Conservation (phyloP, 352 stramenopile genomes). For the Pythium myriotylum region DNA sequence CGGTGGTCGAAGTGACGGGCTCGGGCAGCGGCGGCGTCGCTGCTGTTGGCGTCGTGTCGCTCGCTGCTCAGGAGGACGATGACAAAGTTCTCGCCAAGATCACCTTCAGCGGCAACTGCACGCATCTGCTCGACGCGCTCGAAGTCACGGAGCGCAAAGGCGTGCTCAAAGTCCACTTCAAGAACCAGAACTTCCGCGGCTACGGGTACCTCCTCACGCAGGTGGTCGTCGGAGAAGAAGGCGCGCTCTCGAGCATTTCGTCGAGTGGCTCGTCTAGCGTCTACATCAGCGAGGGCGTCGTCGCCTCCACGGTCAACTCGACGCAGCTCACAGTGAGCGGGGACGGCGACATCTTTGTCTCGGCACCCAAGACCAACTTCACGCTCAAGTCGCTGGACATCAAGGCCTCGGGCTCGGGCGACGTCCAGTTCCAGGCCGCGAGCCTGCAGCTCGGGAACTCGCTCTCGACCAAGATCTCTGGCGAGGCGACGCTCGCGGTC, state of each 20-base stretch:
- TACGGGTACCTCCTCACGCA: conserved; percentile 58
- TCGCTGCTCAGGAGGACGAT: background rate
- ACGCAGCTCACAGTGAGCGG: conserved; percentile 9
- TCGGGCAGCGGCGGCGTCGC: background rate
- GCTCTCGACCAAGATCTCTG: conserved; percentile 24
- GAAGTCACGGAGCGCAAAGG: conserved; percentile 44
- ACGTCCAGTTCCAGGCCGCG: conserved; percentile 40
- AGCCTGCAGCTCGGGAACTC: conserved; percentile 11
- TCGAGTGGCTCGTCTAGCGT: conserved; percentile 46
- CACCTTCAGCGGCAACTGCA: conserved; percentile 58
- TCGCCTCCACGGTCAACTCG: background rate
- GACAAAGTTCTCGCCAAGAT: conserved; percentile 44
- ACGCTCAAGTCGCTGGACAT: conserved; percentile 40
- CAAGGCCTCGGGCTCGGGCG: conserved; percentile 26
- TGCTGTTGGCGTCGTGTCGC: conserved; percentile 29
- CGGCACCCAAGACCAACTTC: conserved; percentile 33
- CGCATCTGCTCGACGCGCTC: conserved; percentile 43
- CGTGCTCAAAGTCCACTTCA: conserved; percentile 50
- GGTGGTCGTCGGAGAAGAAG: conserved; percentile 40
- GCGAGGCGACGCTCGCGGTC: conserved; percentile 13
- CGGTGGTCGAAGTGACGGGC: background rate
- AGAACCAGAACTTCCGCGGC: conserved; percentile 47
- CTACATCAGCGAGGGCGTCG: conserved; percentile 35
- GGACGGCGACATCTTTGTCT: conserved; percentile 15
- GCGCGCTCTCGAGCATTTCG: conserved; percentile 40